These are phyloP conservation scores for Fusarium palustre DNA, from an alignment of 2,329 filamentous ascomycete species.

Conservation along the genomic window DNA sequence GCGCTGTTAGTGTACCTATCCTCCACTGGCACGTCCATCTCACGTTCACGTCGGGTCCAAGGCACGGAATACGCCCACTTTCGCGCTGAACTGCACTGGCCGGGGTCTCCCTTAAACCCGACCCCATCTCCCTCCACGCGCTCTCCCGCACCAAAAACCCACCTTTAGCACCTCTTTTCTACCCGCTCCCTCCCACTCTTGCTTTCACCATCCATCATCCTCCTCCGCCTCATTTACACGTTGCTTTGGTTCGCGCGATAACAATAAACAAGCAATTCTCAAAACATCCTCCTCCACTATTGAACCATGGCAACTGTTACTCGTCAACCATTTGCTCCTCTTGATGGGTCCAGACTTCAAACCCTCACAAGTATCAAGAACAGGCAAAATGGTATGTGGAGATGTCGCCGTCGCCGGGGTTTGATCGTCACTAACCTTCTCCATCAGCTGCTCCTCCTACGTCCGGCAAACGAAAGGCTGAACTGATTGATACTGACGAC, in stretches of 20 bases:
- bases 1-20: too few relatives aligned
- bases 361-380: slow-evolving; percentile 81
- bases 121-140: slow-evolving; percentile 40
- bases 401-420: slow-evolving; percentile 4
- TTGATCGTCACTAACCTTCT: slow-evolving; percentile 28
- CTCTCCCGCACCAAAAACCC: slow-evolving; percentile 39
- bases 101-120: slow-evolving; percentile 37
- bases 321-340: slow-evolving; percentile 80
- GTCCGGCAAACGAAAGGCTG: slow-evolving; percentile 69
- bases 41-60: slow-evolving; percentile 29
- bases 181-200: slow-evolving; percentile 36
- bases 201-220: slow-evolving; percentile 7
- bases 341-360: slow-evolving; percentile 77
- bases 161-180: slow-evolving; percentile 38
- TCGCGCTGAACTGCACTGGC: slow-evolving; percentile 11
- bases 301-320: slow-evolving; percentile 65
- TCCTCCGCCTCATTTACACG: slow-evolving; percentile 24
- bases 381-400: slow-evolving; percentile 74
- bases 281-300: background rate
- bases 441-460: slow-evolving; percentile 56
- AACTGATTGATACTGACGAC: slow-evolving; percentile 63
- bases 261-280: slow-evolving; percentile 30
- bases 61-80: slow-evolving; percentile 34
- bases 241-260: slow-evolving; percentile 23
- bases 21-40: slow-evolving; percentile 6